These are phyloP conservation scores for Aspergillus sp. DNA, from an alignment of 2,329 filamentous ascomycete species.

Conservation along the genomic window DNA sequence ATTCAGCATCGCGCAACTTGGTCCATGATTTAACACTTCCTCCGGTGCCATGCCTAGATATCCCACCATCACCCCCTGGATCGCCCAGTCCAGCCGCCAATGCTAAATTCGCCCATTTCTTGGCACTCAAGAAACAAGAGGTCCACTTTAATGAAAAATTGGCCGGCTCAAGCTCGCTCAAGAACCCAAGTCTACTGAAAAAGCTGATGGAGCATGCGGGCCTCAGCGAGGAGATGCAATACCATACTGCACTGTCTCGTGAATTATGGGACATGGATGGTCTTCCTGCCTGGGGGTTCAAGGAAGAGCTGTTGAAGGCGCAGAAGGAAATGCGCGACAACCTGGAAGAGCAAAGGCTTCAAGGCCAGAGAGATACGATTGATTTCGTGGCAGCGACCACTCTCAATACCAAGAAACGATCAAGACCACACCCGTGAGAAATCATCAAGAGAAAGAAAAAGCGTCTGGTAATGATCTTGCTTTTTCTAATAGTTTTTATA, in stretches of 20 bases:
- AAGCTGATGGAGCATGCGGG: constrained; percentile 61
- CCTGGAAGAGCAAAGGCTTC: constrained; percentile 34
- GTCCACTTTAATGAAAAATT: constrained; percentile 65
- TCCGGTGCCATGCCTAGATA: constrained; percentile 44
- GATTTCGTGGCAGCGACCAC: constrained; percentile 38
- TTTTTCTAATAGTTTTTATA: too few relatives aligned
- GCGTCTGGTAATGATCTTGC: too few relatives aligned
- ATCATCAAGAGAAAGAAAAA: not conserved
- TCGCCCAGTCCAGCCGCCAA: constrained; percentile 47
- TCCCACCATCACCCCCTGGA: constrained; percentile 48
- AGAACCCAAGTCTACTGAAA: constrained; percentile 58
- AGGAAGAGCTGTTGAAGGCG: constrained; percentile 45
- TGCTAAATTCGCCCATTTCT: constrained; percentile 60
- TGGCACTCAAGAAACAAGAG: constrained; percentile 61
- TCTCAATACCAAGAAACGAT: not conserved
- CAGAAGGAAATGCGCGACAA: constrained; percentile 40
- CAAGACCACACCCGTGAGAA: constrained; percentile 2
- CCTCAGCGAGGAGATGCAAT: constrained; percentile 54
- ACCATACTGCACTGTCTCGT: constrained; percentile 49
- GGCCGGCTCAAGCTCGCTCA: constrained; percentile 55
- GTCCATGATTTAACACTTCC: constrained; percentile 59
- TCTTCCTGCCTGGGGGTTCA: constrained; percentile 47
- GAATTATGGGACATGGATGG: constrained; percentile 41
- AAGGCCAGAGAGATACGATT: constrained; percentile 37
- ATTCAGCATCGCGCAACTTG: constrained; percentile 48